phyloP scores from a whole-genome alignment of 768 basidiomycete genomes.

The Psilocybe sp. region DNA sequence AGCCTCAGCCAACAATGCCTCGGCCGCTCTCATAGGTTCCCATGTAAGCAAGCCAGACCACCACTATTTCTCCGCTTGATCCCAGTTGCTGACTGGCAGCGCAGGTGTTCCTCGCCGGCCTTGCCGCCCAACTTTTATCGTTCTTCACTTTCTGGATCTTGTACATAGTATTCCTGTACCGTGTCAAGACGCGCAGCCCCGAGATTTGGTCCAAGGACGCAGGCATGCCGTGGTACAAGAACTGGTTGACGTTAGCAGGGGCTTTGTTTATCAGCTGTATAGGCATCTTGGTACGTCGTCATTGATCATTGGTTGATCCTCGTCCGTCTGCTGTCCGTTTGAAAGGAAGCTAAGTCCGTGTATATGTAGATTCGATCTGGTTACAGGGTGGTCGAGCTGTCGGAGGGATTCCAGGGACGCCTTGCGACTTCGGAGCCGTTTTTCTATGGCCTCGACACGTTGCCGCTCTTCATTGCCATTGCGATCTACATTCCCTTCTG shows the following conservation, averaged over 20 bases:
- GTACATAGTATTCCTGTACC: slow-evolving; percentile 45
- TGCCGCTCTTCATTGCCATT: slow-evolving; percentile 64
- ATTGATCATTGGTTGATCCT: not conserved
- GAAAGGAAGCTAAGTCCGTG: not conserved
- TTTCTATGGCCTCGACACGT: slow-evolving; percentile 66
- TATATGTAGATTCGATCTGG: slow-evolving; percentile 54
- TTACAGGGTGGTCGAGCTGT: slow-evolving; percentile 58
- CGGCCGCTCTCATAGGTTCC: slow-evolving; percentile 27
- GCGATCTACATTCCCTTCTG: slow-evolving; percentile 57
- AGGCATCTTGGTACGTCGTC: slow-evolving; percentile 54
- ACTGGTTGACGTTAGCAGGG: slow-evolving; percentile 57
- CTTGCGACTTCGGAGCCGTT: slow-evolving; percentile 56
- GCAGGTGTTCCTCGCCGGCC: slow-evolving; percentile 55
- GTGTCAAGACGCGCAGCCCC: slow-evolving; percentile 39
- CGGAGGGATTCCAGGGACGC: slow-evolving; percentile 58
- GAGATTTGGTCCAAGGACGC: slow-evolving; percentile 38
- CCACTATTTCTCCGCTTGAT: not conserved
- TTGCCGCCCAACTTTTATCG: slow-evolving; percentile 53
- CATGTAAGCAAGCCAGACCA: slow-evolving; percentile 25
- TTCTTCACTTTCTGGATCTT: slow-evolving; percentile 47
- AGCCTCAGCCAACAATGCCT: slow-evolving; percentile 32
- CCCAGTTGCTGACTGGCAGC: not conserved
- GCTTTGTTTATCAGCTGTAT: slow-evolving; percentile 54
- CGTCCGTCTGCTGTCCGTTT: not conserved
- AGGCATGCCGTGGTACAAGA: slow-evolving; percentile 41